Percentiles rank a stretch among this genome's conserved stretches.
Evolutionary conservation across 352 stramenopile species (phyloP).

Genomic region (Phytophthora capsici): DNA sequence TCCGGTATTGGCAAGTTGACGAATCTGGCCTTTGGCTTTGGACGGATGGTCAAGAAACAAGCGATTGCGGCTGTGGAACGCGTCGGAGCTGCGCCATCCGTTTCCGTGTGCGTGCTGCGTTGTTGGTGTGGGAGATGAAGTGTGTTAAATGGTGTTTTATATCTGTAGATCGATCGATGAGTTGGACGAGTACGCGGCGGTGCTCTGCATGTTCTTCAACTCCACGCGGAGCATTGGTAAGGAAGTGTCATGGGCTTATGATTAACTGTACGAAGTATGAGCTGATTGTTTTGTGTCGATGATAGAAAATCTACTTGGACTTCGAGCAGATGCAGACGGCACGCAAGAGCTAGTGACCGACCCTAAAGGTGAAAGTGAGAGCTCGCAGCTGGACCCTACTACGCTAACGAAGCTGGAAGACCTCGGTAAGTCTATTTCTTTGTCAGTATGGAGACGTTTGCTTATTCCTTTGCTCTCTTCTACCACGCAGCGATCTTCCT

Average conservation of each 20-base stretch:
- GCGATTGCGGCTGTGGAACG: constrained; percentile 83
- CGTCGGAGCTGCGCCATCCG: constrained; percentile 61
- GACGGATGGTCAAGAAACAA: constrained; percentile 87
- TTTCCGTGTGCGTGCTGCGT: constrained; percentile 49
- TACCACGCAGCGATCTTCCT: constrained; percentile 67
- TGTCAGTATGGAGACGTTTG: background rate
- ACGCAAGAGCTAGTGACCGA: constrained; percentile 65
- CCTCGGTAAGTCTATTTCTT: constrained; percentile 45
- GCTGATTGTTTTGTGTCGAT: background rate
- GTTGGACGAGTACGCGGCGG: constrained; percentile 74
- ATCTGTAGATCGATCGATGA: constrained; percentile 54
- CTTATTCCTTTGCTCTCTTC: background rate
- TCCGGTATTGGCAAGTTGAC: constrained; percentile 74
- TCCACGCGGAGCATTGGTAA: constrained; percentile 71
- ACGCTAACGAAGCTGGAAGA: constrained; percentile 58
- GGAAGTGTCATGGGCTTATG: background rate
- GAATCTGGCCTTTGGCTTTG: constrained; percentile 82
- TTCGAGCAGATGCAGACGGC: constrained; percentile 58
- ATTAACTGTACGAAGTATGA: too few relatives aligned
- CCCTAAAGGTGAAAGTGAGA: constrained; percentile 24
- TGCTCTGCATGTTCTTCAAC: constrained; percentile 78
- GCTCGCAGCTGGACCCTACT: constrained; percentile 29
- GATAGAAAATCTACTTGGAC: constrained; percentile 63
- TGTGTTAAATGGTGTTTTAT: background rate
- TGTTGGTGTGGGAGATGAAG: background rate